Base-by-base conservation (phyloP, 2,329 filamentous ascomycete genomes). In the Acrocalymma vagum region DNA sequence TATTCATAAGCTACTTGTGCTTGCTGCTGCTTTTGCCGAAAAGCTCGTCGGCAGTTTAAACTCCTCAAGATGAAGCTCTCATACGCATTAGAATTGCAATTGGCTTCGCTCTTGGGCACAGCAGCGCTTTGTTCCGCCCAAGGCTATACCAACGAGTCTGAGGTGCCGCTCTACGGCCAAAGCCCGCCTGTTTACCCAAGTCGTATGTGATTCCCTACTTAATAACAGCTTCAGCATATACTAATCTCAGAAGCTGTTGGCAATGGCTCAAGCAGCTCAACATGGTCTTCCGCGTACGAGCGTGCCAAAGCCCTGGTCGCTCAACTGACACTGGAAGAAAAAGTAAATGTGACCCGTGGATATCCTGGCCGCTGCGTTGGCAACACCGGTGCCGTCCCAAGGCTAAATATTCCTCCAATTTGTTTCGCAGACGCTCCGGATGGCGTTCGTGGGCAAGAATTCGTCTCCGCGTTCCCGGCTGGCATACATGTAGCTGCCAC, bases 401-500 rank as follows among this genome's bases (percentile, higher is more conserved):
- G 70, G 17, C 51, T 73, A 6, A 58, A 63, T 4, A 68, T 71
- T 24, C 68, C 65, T 5, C 62, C 65, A 14, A 35, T 73, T 10
- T 73, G 70, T 36, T 63, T 73, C 14, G 62, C 67, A 10, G 71
- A 73, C 44, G 69, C 60, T 30, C 61, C 66, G 21, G 63, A 64
- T 29, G 62, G 71, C 31, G 53, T 67, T 15, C 61, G 48, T 15
- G 60, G 60, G 1, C 54, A 58, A n/a, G 61, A 63, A 14, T 65
- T 63, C 22, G 59, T 65, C 2, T 64, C 62, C 1, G 48, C 63
- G 4, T 63, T 67, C 30, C 62, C 62, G 6, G 60, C 63, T 18
- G 59, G 60, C 1, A 55, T 62, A 18, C 57, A 62, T 33, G 50
- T 81, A 1, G 87, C 84, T 18, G 85, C 86, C 2, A 90, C 87